Conservation (phyloP, 805 yeast species). For the Kuraishia hungarica region DNA sequence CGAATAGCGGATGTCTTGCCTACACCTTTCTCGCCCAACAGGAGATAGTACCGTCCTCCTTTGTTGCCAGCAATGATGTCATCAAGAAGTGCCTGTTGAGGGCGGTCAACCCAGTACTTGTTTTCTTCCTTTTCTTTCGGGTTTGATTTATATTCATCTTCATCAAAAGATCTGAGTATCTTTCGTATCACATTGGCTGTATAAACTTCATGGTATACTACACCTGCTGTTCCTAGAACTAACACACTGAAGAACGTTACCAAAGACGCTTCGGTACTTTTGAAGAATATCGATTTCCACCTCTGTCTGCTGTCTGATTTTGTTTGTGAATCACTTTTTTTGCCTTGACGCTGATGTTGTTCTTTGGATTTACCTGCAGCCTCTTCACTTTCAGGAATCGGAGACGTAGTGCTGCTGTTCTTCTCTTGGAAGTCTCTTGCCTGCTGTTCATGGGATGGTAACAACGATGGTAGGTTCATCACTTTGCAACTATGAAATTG, state of each 20-base stretch:
- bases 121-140: conserved; percentile 42
- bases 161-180: conserved; percentile 58
- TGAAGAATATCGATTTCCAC: neutral
- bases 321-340: neutral
- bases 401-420: too few relatives aligned
- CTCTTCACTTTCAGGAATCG: neutral
- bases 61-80: conserved; percentile 56
- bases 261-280: neutral
- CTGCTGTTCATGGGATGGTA: too few relatives aligned
- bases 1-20: conserved; percentile 73
- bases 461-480: too few relatives aligned
- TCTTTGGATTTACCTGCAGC: neutral
- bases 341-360: too few relatives aligned
- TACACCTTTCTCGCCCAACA: conserved; percentile 82
- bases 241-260: conserved; percentile 58
- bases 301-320: neutral
- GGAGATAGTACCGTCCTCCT: conserved; percentile 58
- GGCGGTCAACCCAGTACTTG: conserved; percentile 60
- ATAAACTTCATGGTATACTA: conserved; percentile 59
- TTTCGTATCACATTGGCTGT: conserved; percentile 50
- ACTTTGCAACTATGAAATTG: too few relatives aligned
- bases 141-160: conserved; percentile 33
- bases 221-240: conserved; percentile 64
- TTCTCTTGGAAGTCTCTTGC: too few relatives aligned
- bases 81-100: conserved; percentile 58